Base-by-base conservation (phyloP, 2,329 filamentous ascomycete species). In the Xylaria digitata region DNA sequence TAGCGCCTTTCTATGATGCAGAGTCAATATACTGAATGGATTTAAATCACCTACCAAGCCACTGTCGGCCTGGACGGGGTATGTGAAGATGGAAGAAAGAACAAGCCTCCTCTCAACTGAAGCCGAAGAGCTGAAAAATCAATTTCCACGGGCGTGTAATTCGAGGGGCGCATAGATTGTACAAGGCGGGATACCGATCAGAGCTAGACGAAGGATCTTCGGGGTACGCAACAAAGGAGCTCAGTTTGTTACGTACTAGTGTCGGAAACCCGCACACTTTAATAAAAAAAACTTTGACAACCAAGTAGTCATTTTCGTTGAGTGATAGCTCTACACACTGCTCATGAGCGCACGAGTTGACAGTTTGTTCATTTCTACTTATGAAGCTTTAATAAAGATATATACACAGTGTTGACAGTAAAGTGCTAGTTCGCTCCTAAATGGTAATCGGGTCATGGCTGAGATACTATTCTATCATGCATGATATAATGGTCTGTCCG, bases 121-220 rank as follows among this genome's bases (percentile, higher is more conserved):
- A 52, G 21, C 11, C 37, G 26, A 40, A 37, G n/a, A 34, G 40
- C 21, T 43, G 55, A 61, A 50, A 42, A 45, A 49, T 17, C 17
- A 23, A 56, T 42, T 46, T 50, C 42, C 50, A 15, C 21, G 11
- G 34, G 34, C 46, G 52, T 62, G 53, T 61, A 61, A 30, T 65
- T 49, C 19, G 7, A 43, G 49, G 65, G 32, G 56, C 58, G 23
- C 57, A 45, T 58, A 65, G 45, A 60, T 17, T 54, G 43, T 63
- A 43, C 37, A 45, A 30, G 46, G 15, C 17, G 65, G 61, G 43
- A 59, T 59, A 59, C 40, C 55, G 42, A 40, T 52, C 43, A n/a
- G 11, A 52, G 50, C 21, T 64, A 67, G 61, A 61, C 45, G 45
- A 56, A 54, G 11, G 11, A 17, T 30, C 43, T 13, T 5, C 1